Base-by-base conservation (phyloP, 306 rosid species). In the Vigna mungo region DNA sequence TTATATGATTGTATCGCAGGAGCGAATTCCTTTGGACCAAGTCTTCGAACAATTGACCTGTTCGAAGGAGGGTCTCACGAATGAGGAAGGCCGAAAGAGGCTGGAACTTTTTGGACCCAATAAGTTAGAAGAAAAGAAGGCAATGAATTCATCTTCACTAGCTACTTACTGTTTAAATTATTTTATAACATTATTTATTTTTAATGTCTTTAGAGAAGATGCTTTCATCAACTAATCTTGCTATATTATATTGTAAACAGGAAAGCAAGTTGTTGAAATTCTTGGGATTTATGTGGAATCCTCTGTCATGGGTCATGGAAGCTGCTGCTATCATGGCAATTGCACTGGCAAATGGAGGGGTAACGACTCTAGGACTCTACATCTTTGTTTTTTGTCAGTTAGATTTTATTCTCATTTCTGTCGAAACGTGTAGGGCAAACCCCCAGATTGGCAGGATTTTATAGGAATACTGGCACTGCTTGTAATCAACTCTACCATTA, bases 231-330 rank as follows among this genome's bases (percentile, higher is more conserved):
- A 41, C 20, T 53, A 76, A 51, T 52, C 23, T 49, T 39, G 27
- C 20, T 3, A 27, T 74, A 47, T 23, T 34, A 74, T 36, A 7
- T 68, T 55, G 58, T 56, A 70, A 80, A 44, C 88, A 91, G 94
- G 97, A 88, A 74, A 88, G 15, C 30, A 92, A 92, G 78, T 0
- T 86, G 13, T 65, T 92, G 23, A 89, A 88, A 67, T 92, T 92
- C 83, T 71, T 92, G 88, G 93, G 97, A 3, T 92, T 92, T 61
- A 92, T 92, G 94, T 92, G 97, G 97, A 91, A 91, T 71, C 97
- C 97, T 18, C 87, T 91, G 6, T 89, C 97, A 27, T 91, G 97
- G 97, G 97, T 91, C 53, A 91, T 91, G 97, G 97, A 91, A 80
- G 69, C 83, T 44, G 94, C 97, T 12, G 97, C 97, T 16, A 68